Evolutionary conservation across 2,329 filamentous ascomycete genomes (phyloP), one percentile per base, ranked within the genome.

Genomic region (Cordyceps pruinosa): DNA sequence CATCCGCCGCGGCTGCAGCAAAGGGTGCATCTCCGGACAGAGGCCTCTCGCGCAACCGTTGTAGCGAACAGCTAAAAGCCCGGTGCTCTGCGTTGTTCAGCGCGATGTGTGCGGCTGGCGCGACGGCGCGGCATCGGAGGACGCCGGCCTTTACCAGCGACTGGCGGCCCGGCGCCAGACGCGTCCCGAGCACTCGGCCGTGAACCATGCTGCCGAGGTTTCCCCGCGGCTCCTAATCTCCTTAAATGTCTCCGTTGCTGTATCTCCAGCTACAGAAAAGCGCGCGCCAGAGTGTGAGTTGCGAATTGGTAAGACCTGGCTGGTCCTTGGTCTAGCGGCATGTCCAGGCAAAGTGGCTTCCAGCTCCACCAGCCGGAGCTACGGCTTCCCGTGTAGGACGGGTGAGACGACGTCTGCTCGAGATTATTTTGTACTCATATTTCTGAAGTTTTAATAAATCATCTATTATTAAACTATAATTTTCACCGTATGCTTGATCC

Each of bases 311-410:
- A 23, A 47, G 30, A 39, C 17, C n/a, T 26, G 21, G 15, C 28
- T 17, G 10, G 41, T 26, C 30, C 35, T 13, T 10, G 12, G 44
- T 30, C 10, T 34, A 28, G 25, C 9, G 35, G 26, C 37, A 10
- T 42, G 49, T 39, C 13, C 35, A 39, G 49, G 35, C 35, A 44
- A 35, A 45, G 39, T 47, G 42, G 41, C 44, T 23, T 55, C 21
- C 32, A 19, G 42, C 52, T 55, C 52, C 52, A 55, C 52, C 52
- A 55, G 39, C 32, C 52, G 23, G 32, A 32, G 30, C 21, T 9
- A 28, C 32, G 32, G 25, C 23, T n/a, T n/a, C n/a, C n/a, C n/a
- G n/a, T n/a, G n/a, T n/a, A n/a, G n/a, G n/a, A n/a, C n/a, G n/a
- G n/a, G n/a, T n/a, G n/a, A n/a, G n/a, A n/a, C n/a, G n/a, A n/a